phyloP scores from a whole-genome alignment of 2,329 filamentous ascomycete species.

The Exophiala viscosa region DNA sequence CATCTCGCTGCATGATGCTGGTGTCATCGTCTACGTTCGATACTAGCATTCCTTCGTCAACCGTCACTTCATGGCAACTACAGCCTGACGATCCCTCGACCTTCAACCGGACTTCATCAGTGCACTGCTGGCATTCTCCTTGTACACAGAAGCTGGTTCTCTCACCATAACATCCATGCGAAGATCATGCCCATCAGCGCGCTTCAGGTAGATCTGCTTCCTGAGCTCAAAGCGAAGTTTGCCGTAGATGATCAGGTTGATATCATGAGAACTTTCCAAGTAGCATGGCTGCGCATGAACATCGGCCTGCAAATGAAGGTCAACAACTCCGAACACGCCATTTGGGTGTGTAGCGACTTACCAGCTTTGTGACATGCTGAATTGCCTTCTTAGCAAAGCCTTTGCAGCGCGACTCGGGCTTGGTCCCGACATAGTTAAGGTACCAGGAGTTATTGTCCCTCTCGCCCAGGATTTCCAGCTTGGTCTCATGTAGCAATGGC shows the following conservation, averaged over 20 bases:
- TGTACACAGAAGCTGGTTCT: slow-evolving; percentile 50
- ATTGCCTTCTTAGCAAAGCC: slow-evolving; percentile 71
- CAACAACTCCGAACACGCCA: not conserved
- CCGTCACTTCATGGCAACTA: too few relatives aligned
- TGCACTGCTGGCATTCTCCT: slow-evolving; percentile 1
- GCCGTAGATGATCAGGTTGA: slow-evolving; percentile 68
- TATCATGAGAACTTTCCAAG: slow-evolving; percentile 69
- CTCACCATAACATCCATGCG: slow-evolving; percentile 77
- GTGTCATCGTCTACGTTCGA: too few relatives aligned
- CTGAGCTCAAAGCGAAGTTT: slow-evolving; percentile 69
- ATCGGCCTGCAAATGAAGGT: slow-evolving; percentile 55
- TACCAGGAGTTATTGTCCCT: slow-evolving; percentile 70
- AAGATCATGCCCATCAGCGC: slow-evolving; percentile 49
- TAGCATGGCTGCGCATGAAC: slow-evolving; percentile 65
- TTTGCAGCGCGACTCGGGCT: slow-evolving; percentile 64
- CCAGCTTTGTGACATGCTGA: slow-evolving; percentile 62
- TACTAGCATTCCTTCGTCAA: too few relatives aligned
- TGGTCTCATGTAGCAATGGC: slow-evolving; percentile 69
- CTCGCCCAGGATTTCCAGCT: slow-evolving; percentile 64
- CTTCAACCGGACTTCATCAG: slow-evolving; percentile 1
- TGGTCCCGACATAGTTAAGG: slow-evolving; percentile 77
- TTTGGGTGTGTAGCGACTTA: slow-evolving; percentile 35
- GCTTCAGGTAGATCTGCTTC: slow-evolving; percentile 60
- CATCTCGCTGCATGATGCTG: too few relatives aligned
- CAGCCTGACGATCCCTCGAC: too few relatives aligned